These are phyloP conservation scores for Kodamaea nitidulidarum DNA, from an alignment of 805 yeast species.

Conservation along the genomic window DNA sequence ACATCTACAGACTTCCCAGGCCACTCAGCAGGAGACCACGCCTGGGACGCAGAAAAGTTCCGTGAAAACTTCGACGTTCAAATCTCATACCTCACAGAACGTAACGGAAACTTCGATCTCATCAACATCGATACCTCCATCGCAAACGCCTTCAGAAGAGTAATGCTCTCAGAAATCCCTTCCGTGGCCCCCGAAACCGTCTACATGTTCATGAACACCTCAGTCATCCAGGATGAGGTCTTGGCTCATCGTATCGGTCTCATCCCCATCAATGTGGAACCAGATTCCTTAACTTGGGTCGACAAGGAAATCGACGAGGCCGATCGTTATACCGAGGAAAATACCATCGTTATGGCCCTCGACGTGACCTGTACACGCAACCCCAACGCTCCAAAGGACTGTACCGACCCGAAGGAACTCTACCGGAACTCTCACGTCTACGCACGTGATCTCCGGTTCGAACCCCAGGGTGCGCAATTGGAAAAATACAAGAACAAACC, in stretches of 20 bases:
- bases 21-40: constrained; percentile 58
- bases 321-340: constrained; percentile 73
- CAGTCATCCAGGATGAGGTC: constrained; percentile 96
- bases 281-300: constrained; percentile 83
- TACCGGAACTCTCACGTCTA: constrained; percentile 84
- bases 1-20: constrained; percentile 93
- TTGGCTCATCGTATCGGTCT: constrained; percentile 93
- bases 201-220: constrained; percentile 87
- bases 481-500: constrained; percentile 65
- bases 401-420: constrained; percentile 77
- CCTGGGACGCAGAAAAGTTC: constrained; percentile 85
- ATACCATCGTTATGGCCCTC: constrained; percentile 80
- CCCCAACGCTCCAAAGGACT: constrained; percentile 73
- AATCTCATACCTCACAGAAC: constrained; percentile 59
- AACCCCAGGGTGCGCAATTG: constrained; percentile 84
- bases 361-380: constrained; percentile 82
- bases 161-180: constrained; percentile 96
- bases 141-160: constrained; percentile 94
- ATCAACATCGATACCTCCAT: constrained; percentile 84
- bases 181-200: constrained; percentile 92
- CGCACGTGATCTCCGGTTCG: constrained; percentile 84
- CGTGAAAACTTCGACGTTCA: constrained; percentile 62
- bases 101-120: constrained; percentile 82
- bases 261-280: constrained; percentile 85
- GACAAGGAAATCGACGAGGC: constrained; percentile 61